A percentile compares a stretch with the other conserved stretches of the same genome.
phyloP scores from a whole-genome alignment of 2,329 filamentous ascomycete genomes.

The Aspergillus aculeatus region DNA sequence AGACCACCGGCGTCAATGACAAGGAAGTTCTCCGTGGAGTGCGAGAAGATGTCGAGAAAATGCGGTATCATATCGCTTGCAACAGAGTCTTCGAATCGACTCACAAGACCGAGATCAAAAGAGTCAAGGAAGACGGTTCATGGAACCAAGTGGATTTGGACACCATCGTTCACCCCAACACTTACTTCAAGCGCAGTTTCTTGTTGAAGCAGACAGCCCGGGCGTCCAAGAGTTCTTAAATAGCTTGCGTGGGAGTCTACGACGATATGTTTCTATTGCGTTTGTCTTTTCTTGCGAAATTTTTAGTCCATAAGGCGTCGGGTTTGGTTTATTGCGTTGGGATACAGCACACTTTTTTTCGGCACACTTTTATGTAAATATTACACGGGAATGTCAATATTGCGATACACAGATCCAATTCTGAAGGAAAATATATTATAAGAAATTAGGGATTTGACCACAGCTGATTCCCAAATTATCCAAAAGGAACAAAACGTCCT shows the following conservation, averaged over 20 bases:
- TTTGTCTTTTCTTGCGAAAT: slow-evolving; percentile 16
- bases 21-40: slow-evolving; percentile 74
- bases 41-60: slow-evolving; percentile 82
- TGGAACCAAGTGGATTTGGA: slow-evolving; percentile 77
- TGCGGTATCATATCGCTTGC: slow-evolving; percentile 91
- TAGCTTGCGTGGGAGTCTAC: slow-evolving; percentile 40
- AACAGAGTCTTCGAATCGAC: slow-evolving; percentile 90
- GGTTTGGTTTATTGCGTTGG: not conserved
- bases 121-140: slow-evolving; percentile 70
- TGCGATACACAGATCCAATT: not conserved
- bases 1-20: slow-evolving; percentile 77
- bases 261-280: slow-evolving; percentile 44
- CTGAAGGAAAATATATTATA: not conserved
- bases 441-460: slow-evolving; percentile 52
- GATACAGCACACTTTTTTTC: slow-evolving; percentile 6
- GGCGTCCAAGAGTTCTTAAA: slow-evolving; percentile 46
- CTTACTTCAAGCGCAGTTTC: slow-evolving; percentile 95
- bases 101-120: slow-evolving; percentile 75
- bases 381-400: slow-evolving; percentile 7
- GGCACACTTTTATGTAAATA: not conserved
- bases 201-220: slow-evolving; percentile 75
- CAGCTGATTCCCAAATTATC: slow-evolving; percentile 72
- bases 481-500: slow-evolving; percentile 60
- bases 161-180: slow-evolving; percentile 95
- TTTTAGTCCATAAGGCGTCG: slow-evolving; percentile 18